These are phyloP conservation scores for Litsea cubeba DNA, from an alignment of 164 flowering plant genomes.

Conservation along the genomic window DNA sequence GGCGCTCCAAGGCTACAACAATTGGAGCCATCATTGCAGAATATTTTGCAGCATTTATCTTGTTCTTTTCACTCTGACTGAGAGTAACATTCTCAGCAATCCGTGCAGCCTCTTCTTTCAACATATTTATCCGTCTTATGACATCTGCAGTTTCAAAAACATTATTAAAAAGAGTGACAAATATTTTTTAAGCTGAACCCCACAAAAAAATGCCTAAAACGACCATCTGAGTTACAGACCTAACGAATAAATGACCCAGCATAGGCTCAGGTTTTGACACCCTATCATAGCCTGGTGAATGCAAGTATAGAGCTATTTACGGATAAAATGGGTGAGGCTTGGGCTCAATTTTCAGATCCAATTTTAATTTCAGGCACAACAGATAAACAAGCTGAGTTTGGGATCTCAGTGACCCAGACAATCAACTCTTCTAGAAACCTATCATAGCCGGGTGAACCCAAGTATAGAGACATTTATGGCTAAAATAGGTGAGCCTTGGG, in stretches of 20 bases:
- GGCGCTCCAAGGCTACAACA: constrained; percentile 92
- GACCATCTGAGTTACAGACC: neutral
- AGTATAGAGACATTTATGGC: neutral
- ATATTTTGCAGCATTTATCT: constrained; percentile 91
- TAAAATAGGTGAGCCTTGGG: neutral
- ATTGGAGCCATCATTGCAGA: constrained; percentile 99
- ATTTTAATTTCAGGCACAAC: neutral
- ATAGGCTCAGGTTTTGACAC: neutral
- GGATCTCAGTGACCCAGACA: neutral
- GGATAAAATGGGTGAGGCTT: neutral
- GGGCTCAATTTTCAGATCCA: neutral
- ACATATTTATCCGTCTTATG: constrained; percentile 76
- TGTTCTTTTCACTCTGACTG: constrained; percentile 75
- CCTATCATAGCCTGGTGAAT: neutral
- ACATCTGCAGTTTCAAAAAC: constrained; percentile 56
- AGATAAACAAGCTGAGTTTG: neutral
- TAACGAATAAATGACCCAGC: neutral
- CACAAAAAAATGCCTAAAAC: neutral
- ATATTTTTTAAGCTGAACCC: neutral
- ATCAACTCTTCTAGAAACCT: too few species aligned
- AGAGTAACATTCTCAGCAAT: constrained; percentile 81
- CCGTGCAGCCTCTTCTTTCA: constrained; percentile 90
- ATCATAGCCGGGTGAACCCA: neutral
- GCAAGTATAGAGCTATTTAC: neutral
- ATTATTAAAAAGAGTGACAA: neutral